Conservation (phyloP, 2,329 filamentous ascomycete genomes). For the Exophiala sp. region DNA sequence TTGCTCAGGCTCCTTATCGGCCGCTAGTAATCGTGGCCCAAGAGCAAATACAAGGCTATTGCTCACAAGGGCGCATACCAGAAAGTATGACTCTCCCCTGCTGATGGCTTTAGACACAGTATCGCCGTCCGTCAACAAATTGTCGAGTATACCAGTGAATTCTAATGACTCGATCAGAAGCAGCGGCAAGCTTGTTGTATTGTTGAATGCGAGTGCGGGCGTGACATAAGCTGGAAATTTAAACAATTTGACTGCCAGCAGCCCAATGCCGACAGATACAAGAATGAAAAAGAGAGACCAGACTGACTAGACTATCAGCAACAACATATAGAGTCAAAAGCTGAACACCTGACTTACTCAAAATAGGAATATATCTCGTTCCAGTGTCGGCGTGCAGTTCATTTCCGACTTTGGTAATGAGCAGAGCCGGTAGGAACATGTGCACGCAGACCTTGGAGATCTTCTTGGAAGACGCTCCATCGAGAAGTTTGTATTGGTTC, state of each 20-base stretch:
- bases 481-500: conserved; percentile 49
- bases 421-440: conserved; percentile 51
- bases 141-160: conserved; percentile 54
- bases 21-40: conserved; percentile 56
- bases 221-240: conserved; percentile 52
- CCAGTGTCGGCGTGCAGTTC: conserved; percentile 48
- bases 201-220: conserved; percentile 55
- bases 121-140: conserved; percentile 45
- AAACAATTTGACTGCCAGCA: conserved; percentile 42
- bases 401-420: conserved; percentile 52
- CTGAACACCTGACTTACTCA: conserved; percentile 35
- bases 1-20: conserved; percentile 38
- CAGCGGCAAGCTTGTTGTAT: conserved; percentile 53
- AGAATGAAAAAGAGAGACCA: conserved; percentile 52
- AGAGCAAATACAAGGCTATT: conserved; percentile 63
- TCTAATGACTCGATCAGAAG: conserved; percentile 52
- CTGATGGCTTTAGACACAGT: conserved; percentile 48
- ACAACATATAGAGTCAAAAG: background rate
- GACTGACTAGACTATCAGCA: conserved; percentile 32
- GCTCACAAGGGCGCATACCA: conserved; percentile 62
- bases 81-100: conserved; percentile 62
- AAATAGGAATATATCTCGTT: conserved; percentile 48
- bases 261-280: conserved; percentile 47
- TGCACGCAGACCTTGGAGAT: conserved; percentile 51
- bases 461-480: conserved; percentile 47